Percentiles rank a stretch among this genome's conserved stretches.
phyloP scores from a whole-genome alignment of 148 eudicot species.

The Persicaria maculosa region DNA sequence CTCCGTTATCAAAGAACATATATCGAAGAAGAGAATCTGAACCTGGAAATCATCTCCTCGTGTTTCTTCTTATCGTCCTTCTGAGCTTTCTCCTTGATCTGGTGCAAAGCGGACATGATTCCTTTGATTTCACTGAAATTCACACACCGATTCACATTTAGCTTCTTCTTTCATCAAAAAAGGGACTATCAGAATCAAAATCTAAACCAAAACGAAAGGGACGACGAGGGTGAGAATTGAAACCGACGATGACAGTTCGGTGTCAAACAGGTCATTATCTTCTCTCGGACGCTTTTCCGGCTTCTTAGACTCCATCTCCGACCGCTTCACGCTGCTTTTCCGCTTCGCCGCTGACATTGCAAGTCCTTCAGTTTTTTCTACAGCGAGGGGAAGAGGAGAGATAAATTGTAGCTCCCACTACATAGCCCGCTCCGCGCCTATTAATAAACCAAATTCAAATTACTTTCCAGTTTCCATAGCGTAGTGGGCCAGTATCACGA shows the following conservation, averaged over 20 bases:
- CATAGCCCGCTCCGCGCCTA: too few species aligned
- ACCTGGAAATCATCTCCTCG: constrained; percentile 89
- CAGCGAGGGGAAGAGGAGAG: too few species aligned
- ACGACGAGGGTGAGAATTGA: background rate
- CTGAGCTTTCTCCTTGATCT: constrained; percentile 72
- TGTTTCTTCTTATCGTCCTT: constrained; percentile 84
- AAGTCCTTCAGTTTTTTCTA: background rate
- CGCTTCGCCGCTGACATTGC: constrained; percentile 4
- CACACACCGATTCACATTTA: background rate
- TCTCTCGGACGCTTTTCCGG: constrained; percentile 1
- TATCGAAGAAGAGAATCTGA: background rate
- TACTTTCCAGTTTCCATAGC: too few species aligned
- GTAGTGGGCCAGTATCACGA: too few species aligned
- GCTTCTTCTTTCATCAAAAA: background rate
- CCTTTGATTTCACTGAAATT: constrained; percentile 80
- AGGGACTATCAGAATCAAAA: background rate
- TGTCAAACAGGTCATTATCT: background rate
- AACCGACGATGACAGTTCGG: background rate
- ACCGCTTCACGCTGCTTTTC: background rate
- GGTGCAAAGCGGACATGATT: constrained; percentile 62
- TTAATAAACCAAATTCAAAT: too few species aligned
- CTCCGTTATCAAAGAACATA: background rate
- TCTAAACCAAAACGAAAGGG: background rate
- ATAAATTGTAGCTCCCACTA: too few species aligned
- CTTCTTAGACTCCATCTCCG: background rate